These are phyloP conservation scores for Aspergillus sp. DNA, from an alignment of 2,329 filamentous ascomycete genomes.

Conservation along the genomic window DNA sequence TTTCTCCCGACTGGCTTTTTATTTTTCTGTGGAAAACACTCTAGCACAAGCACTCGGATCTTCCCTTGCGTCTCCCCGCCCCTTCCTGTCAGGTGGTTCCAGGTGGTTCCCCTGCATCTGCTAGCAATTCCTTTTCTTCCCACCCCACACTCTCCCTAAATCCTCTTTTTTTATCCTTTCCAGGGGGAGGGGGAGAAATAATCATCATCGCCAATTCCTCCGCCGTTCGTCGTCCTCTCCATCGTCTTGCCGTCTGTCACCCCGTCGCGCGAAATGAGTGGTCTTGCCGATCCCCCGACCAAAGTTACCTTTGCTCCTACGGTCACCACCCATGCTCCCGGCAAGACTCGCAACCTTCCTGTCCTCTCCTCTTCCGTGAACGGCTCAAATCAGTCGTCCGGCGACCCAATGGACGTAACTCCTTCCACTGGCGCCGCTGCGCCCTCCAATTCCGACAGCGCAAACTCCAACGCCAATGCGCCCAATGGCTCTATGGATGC, in stretches of 20 bases:
- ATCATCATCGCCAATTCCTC: neutral
- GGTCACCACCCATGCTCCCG: slow-evolving; percentile 27
- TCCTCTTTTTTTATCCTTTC: no score
- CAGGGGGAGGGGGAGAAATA: no score
- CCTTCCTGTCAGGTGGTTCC: neutral
- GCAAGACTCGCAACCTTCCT: slow-evolving; percentile 46
- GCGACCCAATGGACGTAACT: slow-evolving; percentile 52
- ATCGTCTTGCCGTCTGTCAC: neutral
- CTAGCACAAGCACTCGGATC: no score
- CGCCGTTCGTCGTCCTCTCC: neutral
- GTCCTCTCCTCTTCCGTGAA: slow-evolving; percentile 44
- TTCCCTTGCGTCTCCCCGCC: neutral
- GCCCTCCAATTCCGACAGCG: slow-evolving; percentile 45
- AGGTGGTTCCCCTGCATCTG: no score
- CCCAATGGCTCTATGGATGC: slow-evolving; percentile 29
- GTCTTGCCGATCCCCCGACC: slow-evolving; percentile 35
- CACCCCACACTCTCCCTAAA: no score
- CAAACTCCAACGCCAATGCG: slow-evolving; percentile 34
- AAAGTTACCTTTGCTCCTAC: slow-evolving; percentile 40
- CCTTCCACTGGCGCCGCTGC: slow-evolving; percentile 41
- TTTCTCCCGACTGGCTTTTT: slow-evolving; percentile 13
- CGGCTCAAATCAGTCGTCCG: slow-evolving; percentile 36
- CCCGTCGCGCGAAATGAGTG: slow-evolving; percentile 29
- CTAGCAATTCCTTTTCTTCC: no score
- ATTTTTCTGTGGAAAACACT: neutral